Percentiles rank a stretch among this genome's conserved stretches.
Evolutionary conservation across 2,329 filamentous ascomycete genomes (phyloP).

Genomic region (Hypoxylon sp.): DNA sequence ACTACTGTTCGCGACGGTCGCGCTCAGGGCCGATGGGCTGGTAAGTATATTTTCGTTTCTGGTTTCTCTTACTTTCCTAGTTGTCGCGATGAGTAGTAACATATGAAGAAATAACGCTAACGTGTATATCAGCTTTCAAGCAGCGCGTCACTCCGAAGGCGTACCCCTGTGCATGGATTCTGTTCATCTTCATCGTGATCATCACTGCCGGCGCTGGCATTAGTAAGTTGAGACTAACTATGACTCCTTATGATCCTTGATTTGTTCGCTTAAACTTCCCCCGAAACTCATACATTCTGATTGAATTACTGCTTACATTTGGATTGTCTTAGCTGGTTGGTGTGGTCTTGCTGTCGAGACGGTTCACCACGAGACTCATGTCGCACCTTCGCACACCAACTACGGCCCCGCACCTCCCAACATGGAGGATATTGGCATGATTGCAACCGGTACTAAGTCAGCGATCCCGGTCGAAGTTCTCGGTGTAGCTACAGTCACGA

Average conservation of each 20-base stretch:
- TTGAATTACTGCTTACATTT: constrained; percentile 4
- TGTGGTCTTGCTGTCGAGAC: constrained; percentile 33
- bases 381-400: too few relatives aligned
- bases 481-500: background rate
- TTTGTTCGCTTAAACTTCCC: too few relatives aligned
- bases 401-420: constrained; percentile 7
- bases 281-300: too few relatives aligned
- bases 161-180: constrained; percentile 31
- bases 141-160: constrained; percentile 13
- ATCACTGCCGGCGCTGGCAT: constrained; percentile 18
- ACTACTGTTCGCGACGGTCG: too few relatives aligned
- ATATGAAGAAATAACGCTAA: background rate
- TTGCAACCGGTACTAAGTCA: background rate
- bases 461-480: background rate
- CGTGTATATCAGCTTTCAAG: constrained; percentile 28
- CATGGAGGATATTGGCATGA: background rate
- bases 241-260: background rate
- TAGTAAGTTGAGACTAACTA: constrained; percentile 27
- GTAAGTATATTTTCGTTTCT: background rate
- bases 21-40: background rate
- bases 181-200: constrained; percentile 30
- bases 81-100: too few relatives aligned
- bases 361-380: constrained; percentile 10
- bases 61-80: too few relatives aligned
- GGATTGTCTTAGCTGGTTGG: constrained; percentile 34